Conservation (phyloP, 1,139 yeast genomes). For the Geotrichum fermentans region DNA sequence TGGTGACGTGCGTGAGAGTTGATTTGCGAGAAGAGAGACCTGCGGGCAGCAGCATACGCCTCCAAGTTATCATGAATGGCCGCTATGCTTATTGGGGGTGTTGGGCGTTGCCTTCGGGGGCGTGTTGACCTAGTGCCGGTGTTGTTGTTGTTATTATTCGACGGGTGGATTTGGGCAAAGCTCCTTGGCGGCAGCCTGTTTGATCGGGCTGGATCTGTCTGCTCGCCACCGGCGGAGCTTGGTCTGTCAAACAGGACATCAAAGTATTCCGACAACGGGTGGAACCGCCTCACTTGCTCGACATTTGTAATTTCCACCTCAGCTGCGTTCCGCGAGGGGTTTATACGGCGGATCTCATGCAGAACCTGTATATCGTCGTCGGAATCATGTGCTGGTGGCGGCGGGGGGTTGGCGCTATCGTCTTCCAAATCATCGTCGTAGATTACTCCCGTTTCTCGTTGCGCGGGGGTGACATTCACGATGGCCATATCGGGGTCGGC, state of each 20-base stretch:
- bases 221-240: background rate
- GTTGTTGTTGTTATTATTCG: background rate
- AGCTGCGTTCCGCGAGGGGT: background rate
- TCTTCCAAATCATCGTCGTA: constrained; percentile 5
- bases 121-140: background rate
- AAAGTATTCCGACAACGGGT: background rate
- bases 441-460: background rate
- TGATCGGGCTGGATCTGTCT: too few species aligned
- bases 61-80: too few species aligned
- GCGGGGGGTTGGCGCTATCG: background rate
- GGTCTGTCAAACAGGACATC: background rate
- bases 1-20: background rate
- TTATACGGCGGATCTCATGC: background rate
- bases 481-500: constrained; percentile 5
- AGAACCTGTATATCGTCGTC: constrained; percentile 6
- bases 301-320: constrained; percentile 2
- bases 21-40: background rate
- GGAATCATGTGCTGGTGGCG: background rate
- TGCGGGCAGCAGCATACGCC: background rate
- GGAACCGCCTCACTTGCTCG: background rate
- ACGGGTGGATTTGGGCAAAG: too few species aligned
- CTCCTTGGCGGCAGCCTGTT: background rate
- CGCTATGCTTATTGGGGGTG: too few species aligned
- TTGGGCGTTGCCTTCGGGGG: background rate
- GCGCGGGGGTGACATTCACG: constrained; percentile 3